Base-by-base conservation (phyloP, 2,329 filamentous ascomycete species). In the Capronia americana region DNA sequence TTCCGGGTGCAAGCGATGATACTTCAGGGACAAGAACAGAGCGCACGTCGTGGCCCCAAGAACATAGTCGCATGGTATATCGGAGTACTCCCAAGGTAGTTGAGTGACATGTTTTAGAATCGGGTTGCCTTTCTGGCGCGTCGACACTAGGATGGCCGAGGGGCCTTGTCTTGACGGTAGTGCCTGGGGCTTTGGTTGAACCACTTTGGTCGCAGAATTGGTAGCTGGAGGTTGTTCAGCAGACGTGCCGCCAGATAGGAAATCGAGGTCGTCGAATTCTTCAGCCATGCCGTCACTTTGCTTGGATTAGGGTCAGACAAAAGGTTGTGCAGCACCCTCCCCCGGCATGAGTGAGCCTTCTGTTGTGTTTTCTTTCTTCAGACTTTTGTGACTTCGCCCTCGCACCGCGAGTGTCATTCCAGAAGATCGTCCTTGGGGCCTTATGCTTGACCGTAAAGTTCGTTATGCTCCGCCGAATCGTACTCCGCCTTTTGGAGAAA, bases 1-100 rank as follows among this genome's bases (percentile, higher is more conserved):
- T 79, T 99, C 95, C 0, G 95, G 95, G 76, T 99, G 95, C 60
- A 99, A 85, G 30, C 94, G 92, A 79, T 99, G 95, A 79, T 99
- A 99, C 79, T 98, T 99, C 62, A 99, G 86, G 56, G 92, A 96
- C 50, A 99, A 83, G 76, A 98, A 99, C 4, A 99, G 84, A 0
- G 92, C 93, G 74, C 94, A 97, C 6, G 93, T 96, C 0, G 93
- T 96, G 50, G 86, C 77, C 0, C 95, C 94, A 56, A 98, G 83
- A 8, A 94, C 90, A 77, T 96, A 99, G 80, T 99, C 95, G 34
- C 94, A 92, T 1, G 91, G 90, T n/a, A 97, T 97, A 75, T 98
- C 94, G 68, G 92, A 93, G 78, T 97, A 98, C 79, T 99, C 95
- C 95, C 95, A 99, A 0, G 93, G 87, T 65, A 96, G 84, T 0